Percentiles rank a stretch among this genome's conserved stretches.
These are phyloP conservation scores for Globisporangium orthogonon DNA, from an alignment of 352 stramenopile species.

Conservation along the genomic window DNA sequence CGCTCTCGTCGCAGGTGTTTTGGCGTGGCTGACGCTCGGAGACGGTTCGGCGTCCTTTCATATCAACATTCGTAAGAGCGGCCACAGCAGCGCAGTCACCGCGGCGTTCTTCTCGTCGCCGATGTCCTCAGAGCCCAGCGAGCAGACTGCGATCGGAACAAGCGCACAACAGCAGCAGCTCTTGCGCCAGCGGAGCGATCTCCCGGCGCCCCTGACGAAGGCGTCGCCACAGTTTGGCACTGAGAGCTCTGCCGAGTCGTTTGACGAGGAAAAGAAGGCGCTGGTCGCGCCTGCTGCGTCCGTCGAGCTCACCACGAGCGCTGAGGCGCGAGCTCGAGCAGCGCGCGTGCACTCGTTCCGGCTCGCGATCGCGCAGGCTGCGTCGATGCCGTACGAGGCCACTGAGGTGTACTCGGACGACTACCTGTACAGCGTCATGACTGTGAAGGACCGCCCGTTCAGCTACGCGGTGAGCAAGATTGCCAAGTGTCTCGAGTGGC, in stretches of 20 bases:
- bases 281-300: not conserved
- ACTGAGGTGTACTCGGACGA: constrained; percentile 49
- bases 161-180: not conserved
- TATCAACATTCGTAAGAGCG: constrained; percentile 29
- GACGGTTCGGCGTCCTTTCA: constrained; percentile 31
- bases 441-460: constrained; percentile 53
- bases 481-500: constrained; percentile 42
- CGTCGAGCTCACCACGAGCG: constrained; percentile 2
- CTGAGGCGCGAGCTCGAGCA: constrained; percentile 14
- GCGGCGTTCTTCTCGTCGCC: constrained; percentile 14
- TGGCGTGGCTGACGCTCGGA: constrained; percentile 30
- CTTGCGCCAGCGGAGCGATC: not conserved
- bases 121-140: not conserved
- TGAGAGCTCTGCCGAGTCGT: not conserved
- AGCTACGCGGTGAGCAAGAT: constrained; percentile 60
- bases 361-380: constrained; percentile 37
- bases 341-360: constrained; percentile 44
- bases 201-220: not conserved
- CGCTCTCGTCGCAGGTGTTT: constrained; percentile 23
- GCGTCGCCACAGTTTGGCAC: not conserved
- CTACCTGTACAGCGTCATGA: constrained; percentile 55
- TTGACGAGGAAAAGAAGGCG: not conserved
- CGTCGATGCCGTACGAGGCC: constrained; percentile 21
- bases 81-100: constrained; percentile 12
- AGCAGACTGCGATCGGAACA: not conserved